These are phyloP conservation scores for Piper betle DNA, from an alignment of 164 flowering plant genomes.

Conservation along the genomic window DNA sequence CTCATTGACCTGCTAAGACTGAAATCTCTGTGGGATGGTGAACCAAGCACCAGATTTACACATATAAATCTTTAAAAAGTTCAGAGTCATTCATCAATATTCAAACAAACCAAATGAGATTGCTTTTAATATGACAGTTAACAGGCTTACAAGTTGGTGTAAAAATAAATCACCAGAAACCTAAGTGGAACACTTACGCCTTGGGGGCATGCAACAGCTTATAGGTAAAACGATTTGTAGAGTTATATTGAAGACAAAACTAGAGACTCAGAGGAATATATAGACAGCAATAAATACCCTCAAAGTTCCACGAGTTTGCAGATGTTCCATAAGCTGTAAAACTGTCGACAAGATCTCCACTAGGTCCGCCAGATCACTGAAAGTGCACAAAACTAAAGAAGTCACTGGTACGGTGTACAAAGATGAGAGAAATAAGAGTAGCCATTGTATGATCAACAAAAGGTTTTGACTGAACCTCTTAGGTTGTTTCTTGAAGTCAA, in stretches of 20 bases:
- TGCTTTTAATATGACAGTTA: no score
- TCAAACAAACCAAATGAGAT: neutral
- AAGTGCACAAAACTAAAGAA: slow-evolving; percentile 8
- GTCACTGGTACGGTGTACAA: neutral
- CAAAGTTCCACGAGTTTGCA: slow-evolving; percentile 72
- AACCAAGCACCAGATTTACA: no score
- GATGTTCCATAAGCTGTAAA: slow-evolving; percentile 69
- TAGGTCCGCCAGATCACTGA: slow-evolving; percentile 90
- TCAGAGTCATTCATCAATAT: no score
- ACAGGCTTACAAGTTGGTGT: neutral
- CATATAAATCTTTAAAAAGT: no score
- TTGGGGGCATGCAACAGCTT: neutral
- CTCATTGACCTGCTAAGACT: neutral
- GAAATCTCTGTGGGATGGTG: neutral
- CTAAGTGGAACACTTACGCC: neutral
- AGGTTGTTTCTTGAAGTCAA: slow-evolving; percentile 65
- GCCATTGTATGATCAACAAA: neutral
- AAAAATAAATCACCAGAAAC: no score
- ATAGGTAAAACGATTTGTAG: neutral
- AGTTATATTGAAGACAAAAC: neutral
- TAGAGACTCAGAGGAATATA: neutral
- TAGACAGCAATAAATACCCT: slow-evolving; percentile 39
- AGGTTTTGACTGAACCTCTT: slow-evolving; percentile 39
- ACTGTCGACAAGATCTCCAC: slow-evolving; percentile 61
- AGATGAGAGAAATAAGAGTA: neutral